Conservation (phyloP, 2,329 filamentous ascomycete genomes). For the Bretziella fagacearum region DNA sequence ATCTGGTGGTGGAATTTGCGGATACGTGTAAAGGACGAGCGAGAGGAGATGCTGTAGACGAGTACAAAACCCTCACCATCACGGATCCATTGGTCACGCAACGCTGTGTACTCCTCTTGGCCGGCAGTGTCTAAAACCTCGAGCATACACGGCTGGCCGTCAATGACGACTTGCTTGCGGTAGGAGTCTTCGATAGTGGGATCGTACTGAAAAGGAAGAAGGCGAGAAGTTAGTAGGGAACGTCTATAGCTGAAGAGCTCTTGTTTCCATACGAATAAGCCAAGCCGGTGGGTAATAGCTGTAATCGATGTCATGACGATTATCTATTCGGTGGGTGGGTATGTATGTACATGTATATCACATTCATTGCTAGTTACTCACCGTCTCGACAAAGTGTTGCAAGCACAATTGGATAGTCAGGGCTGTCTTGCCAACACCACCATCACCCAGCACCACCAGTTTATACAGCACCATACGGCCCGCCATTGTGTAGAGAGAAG, state of each 20-base stretch:
- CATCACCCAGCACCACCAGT: slow-evolving; percentile 85
- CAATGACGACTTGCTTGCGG: slow-evolving; percentile 81
- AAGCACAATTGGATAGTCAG: slow-evolving; percentile 92
- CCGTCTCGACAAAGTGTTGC: slow-evolving; percentile 95
- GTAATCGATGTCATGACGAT: too few species aligned
- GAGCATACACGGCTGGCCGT: slow-evolving; percentile 89
- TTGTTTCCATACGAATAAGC: too few species aligned
- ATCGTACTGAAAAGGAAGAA: slow-evolving; percentile 43
- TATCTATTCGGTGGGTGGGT: not conserved
- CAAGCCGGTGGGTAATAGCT: too few species aligned
- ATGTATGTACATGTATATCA: not conserved
- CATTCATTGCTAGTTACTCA: slow-evolving; percentile 25
- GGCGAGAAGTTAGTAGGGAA: not conserved
- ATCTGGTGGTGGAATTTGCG: slow-evolving; percentile 94
- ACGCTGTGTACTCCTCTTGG: slow-evolving; percentile 94
- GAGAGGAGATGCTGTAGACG: slow-evolving; percentile 95
- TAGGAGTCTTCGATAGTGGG: slow-evolving; percentile 81
- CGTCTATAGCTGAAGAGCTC: too few species aligned
- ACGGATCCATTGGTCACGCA: slow-evolving; percentile 95
- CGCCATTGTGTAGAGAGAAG: slow-evolving; percentile 42
- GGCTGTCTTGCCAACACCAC: slow-evolving; percentile 86
- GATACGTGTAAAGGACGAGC: slow-evolving; percentile 87
- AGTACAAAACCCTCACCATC: slow-evolving; percentile 95
- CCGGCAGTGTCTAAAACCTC: slow-evolving; percentile 94
- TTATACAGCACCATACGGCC: slow-evolving; percentile 94